These are phyloP conservation scores for Przewalskia tangutica DNA, from an alignment of 257 asterid species.

Conservation along the genomic window DNA sequence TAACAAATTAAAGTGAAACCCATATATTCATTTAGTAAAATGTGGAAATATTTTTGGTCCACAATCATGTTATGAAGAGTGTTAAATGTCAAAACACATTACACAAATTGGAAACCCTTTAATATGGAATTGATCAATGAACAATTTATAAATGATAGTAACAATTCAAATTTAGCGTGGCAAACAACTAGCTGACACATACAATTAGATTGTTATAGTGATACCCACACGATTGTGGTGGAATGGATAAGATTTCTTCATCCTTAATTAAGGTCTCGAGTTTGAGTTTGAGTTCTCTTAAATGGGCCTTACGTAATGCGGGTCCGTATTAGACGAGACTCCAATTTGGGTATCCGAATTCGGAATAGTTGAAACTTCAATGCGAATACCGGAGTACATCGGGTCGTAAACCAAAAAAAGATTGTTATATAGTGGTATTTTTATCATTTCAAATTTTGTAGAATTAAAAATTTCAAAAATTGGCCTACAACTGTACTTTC, in stretches of 20 bases:
- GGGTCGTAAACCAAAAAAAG: background rate
- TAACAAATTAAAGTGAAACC: background rate
- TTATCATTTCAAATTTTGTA: background rate
- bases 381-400: no score
- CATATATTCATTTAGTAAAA: background rate
- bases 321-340: background rate
- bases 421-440: background rate
- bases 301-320: background rate
- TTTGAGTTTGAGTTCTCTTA: background rate
- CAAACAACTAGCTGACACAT: background rate
- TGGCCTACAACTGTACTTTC: background rate
- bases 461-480: background rate
- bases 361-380: no score
- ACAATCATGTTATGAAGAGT: background rate
- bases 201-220: background rate
- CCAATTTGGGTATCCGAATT: no score
- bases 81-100: background rate
- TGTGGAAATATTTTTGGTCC: background rate
- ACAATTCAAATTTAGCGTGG: background rate
- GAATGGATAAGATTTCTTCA: fast-evolving
- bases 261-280: background rate
- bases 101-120: background rate
- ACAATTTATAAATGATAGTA: background rate
- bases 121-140: background rate
- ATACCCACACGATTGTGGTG: fast-evolving